A percentile compares a stretch with the other conserved stretches of the same genome.
phyloP scores from a whole-genome alignment of 148 eudicot genomes.

The Suaeda aralocaspica region DNA sequence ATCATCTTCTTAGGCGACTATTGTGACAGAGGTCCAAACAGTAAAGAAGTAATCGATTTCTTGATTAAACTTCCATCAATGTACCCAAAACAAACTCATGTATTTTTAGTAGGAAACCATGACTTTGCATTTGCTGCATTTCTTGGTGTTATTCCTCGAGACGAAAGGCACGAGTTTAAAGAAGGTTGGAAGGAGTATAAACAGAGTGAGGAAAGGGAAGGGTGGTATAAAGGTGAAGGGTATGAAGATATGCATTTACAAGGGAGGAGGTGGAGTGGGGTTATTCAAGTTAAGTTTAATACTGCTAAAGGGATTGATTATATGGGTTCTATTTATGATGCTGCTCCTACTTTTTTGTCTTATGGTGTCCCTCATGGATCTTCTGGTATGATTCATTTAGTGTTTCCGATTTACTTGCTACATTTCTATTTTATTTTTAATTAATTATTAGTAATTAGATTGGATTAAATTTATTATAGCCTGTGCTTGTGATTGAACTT shows the following conservation, averaged over 20 bases:
- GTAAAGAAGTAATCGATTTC: conserved; percentile 63
- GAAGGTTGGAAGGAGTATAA: conserved; percentile 68
- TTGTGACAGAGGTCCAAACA: conserved; percentile 82
- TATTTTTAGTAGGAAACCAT: conserved; percentile 78
- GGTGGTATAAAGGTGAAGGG: conserved; percentile 78
- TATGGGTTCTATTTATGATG: conserved; percentile 78
- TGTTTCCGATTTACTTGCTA: too few relatives aligned
- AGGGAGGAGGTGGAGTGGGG: conserved; percentile 90
- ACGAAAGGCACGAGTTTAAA: conserved; percentile 39
- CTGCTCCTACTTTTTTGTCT: conserved; percentile 74
- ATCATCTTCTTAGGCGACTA: conserved; percentile 89
- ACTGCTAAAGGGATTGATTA: conserved; percentile 55
- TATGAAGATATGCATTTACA: conserved; percentile 82
- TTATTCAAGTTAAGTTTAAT: conserved; percentile 50
- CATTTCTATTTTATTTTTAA: too few relatives aligned
- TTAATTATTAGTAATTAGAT: too few relatives aligned
- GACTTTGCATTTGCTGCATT: conserved; percentile 77
- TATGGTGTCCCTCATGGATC: conserved; percentile 95
- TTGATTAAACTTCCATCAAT: conserved; percentile 47
- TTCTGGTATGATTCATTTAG: conserved; percentile 67
- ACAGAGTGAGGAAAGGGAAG: conserved; percentile 75
- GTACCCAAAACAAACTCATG: conserved; percentile 71
- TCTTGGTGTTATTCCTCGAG: conserved; percentile 46
- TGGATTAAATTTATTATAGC: background rate
- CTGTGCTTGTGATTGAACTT: too few relatives aligned